Conservation (phyloP, 2,329 filamentous ascomycete genomes). For the Colletotrichum gigasporum region DNA sequence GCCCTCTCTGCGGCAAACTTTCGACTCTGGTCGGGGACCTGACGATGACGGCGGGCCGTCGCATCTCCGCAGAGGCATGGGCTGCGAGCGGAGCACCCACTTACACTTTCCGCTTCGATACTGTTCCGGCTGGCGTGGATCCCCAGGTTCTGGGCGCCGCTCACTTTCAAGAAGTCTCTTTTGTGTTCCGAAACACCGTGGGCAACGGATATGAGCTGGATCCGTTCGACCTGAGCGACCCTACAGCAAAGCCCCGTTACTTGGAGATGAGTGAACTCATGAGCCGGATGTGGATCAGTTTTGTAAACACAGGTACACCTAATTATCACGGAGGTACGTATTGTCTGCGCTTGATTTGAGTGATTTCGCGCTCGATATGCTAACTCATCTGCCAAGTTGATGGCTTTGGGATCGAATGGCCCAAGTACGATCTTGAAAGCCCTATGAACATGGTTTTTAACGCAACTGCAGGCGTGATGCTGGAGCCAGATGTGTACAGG, state of each 20-base stretch:
- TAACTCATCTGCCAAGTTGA: too few relatives aligned
- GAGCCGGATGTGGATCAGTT: slow-evolving; percentile 15
- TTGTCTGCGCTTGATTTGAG: too few relatives aligned
- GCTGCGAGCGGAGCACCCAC: neutral
- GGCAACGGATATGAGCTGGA: neutral
- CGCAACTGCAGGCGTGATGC: too few relatives aligned
- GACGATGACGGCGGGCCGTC: neutral
- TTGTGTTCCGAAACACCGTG: neutral
- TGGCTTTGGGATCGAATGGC: too few relatives aligned
- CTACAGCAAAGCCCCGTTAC: neutral
- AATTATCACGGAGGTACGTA: neutral
- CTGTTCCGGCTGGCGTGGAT: neutral
- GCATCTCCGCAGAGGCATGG: neutral
- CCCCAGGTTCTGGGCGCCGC: neutral
- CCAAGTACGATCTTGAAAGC: too few relatives aligned
- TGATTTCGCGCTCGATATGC: too few relatives aligned
- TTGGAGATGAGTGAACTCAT: neutral
- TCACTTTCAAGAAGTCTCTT: neutral
- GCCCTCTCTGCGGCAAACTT: neutral
- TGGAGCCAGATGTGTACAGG: too few relatives aligned
- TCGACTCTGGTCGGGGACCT: neutral
- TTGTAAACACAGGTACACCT: neutral
- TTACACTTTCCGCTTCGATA: slow-evolving; percentile 3
- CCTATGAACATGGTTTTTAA: too few relatives aligned
- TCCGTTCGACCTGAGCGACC: neutral